Evolutionary conservation across 768 basidiomycete species (phyloP), one percentile per base, ranked within the genome.

Genomic region (Auricularia sp.): DNA sequence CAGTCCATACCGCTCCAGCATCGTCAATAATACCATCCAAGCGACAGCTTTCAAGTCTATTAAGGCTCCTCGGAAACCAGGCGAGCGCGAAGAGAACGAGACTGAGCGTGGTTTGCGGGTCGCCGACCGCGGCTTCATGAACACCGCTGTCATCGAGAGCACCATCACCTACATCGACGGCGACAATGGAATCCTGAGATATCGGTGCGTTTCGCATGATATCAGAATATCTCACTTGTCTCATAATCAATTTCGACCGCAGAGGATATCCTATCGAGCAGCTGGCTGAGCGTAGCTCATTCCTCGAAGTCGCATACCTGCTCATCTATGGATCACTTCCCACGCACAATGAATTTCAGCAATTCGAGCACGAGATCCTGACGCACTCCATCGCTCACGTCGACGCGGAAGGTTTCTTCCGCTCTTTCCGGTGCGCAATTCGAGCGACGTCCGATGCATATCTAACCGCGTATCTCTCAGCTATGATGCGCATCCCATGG

Each of bases 181-280:
- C 59, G 90, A 94, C 21, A 87, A 83, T 45, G 92, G 91, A 80
- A 83, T 92, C 62, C 74, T 92, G 66, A 85, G 90, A 58, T 92
- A 92, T 75, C 84, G 89, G 89, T 88, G 66, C 44, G 68, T 67
- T 13, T 14, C n/a, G 6, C 18, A 3, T 29, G 11, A 16, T 51
- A 29, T 29, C 29, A 29, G 29, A 29, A 29, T 29, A 29, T 29
- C 29, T 29, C 29, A 29, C 29, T 29, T 29, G 29, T 29, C 29
- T 29, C 2, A 29, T 29, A 3, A 29, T 29, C 29, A 0, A 29
- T 62, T 64, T 62, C 47, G 29, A 29, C 29, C 29, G 3, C 70
- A 89, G 92, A 76, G 94, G 94, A 24, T 94, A 94, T 72, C 93
- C 94, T 16, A 95, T 96, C 68, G 94, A 96, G 71, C 89, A 94